Evolutionary conservation across 2,329 filamentous ascomycete genomes (phyloP), one percentile per base, ranked within the genome.

Genomic region (Colletotrichum sp.): DNA sequence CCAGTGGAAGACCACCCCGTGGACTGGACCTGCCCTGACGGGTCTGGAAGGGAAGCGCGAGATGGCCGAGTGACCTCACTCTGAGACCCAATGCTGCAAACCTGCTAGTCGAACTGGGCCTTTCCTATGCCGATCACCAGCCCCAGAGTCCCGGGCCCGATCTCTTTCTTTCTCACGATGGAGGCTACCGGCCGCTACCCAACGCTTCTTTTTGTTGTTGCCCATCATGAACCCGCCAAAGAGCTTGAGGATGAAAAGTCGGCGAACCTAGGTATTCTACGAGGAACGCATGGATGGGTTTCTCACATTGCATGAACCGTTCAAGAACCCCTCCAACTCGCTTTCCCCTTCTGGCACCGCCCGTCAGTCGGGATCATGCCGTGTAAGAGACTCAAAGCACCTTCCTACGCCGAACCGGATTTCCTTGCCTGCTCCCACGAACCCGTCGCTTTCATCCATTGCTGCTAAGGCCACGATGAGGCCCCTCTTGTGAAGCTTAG

Each of bases 81-180:
- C 65, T 26, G 71, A 74, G 70, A 65, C 74, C 74, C 44, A 36
- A 68, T 44, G 16, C 71, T 39, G 28, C 39, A 68, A 67, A 67
- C 34, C 9, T 62, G 65, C 71, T 32, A 76, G 74, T 76, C 71
- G 18, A 74, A 44, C 57, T 59, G 34, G 71, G 74, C 36, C 28
- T 60, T 74, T 60, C 8, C 65, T 24, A 9, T 65, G 71, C 71
- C 74, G 74, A 76, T 76, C 74, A 65, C 57, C 59, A 74, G 65
- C 65, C 60, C 65, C 64, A 69, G 30, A 60, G 57, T 28, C 34
- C 59, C 26, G 34, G 59, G 28, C 49, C 34, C 18, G 34, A 65
- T 67, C 63, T 12, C 24, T 30, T 68, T 21, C 52, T 67, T 55
- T 16, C 24, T 30, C 55, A 16, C 52, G 12, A 64, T 59, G 55